Evolutionary conservation across 1,139 yeast genomes (phyloP).

Genomic region (Pichia sp.): DNA sequence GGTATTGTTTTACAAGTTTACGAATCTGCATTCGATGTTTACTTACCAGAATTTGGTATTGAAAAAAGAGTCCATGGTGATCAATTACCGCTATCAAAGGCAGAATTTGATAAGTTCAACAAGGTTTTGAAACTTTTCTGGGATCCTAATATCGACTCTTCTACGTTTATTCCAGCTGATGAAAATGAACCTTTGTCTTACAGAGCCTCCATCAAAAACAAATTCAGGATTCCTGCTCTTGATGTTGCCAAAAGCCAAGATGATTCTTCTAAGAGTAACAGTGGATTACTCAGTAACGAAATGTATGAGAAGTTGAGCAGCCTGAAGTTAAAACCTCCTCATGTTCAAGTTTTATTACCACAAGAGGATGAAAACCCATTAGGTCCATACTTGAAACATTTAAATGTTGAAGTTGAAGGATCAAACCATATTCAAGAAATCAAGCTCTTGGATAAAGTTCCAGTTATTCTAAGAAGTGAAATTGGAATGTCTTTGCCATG

Average conservation of each 20-base stretch:
- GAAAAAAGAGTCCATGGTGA: conserved; percentile 98
- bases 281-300: conserved; percentile 37
- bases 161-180: conserved; percentile 85
- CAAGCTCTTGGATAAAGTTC: conserved; percentile 70
- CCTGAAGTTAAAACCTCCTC: conserved; percentile 53
- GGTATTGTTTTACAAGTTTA: conserved; percentile 90
- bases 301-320: conserved; percentile 45
- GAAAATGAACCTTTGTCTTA: conserved; percentile 74
- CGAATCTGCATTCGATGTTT: conserved; percentile 93
- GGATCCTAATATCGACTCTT: conserved; percentile 89
- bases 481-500: conserved; percentile 95
- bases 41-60: conserved; percentile 91
- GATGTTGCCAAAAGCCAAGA: conserved; percentile 63
- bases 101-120: conserved; percentile 75
- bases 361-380: conserved; percentile 36
- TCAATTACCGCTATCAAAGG: conserved; percentile 86
- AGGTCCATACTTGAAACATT: conserved; percentile 53
- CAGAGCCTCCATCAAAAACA: conserved; percentile 72
- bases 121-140: conserved; percentile 78
- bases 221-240: conserved; percentile 66
- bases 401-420: conserved; percentile 58
- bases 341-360: conserved; percentile 39
- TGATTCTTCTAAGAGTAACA: conserved; percentile 35
- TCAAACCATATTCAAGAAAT: conserved; percentile 72
- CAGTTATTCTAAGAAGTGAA: conserved; percentile 84